Base-by-base conservation (phyloP, 2,329 filamentous ascomycete species). In the Endothia cerciana region DNA sequence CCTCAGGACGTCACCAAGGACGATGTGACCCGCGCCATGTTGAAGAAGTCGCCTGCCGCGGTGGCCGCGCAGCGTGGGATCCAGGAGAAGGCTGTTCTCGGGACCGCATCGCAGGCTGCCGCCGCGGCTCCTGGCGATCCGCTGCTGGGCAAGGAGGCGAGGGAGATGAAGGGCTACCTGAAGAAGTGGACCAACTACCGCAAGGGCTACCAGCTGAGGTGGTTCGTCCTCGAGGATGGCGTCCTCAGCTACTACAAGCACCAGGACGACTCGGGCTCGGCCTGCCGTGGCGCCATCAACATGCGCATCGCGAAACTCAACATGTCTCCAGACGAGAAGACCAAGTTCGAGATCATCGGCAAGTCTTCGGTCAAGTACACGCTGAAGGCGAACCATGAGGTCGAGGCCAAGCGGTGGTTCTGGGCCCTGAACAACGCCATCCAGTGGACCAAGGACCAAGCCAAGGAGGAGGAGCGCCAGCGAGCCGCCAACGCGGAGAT, bases 101-200 rank as follows among this genome's bases (percentile, higher is more conserved):
- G 93, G 1, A 83, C 81, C 25, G 83, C 85, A 10, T 85, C 85
- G 0, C 85, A 90, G 68, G 83, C 83, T 6, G 79, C 81, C 2
- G 76, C 82, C 17, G 81, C 86, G 33, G 78, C 80, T 1, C 82
- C 88, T 19, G 82, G 84, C 11, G 86, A 91, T 70, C 81, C 86
- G 25, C 77, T 89, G 66, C 91, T 91, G 33, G 90, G 91, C 19
- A 93, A 94, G 71, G 95, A 99, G 74, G 91, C 92, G 22, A 87
- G 94, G 58, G 94, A 98, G 78, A 98, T 99, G 92, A 97, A 97
- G 80, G 95, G 95, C 7, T 99, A 98, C 76, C 83, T 99, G 65
- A 98, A 97, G 80, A 99, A 99, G 77, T 99, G 95, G 95, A 99
- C 95, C 58, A 99, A 99, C 76, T 99, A 99, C 76, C 94, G 94